These are phyloP conservation scores for Eucalyptus grandis DNA, from an alignment of 345 rosid species.

Conservation along the genomic window DNA sequence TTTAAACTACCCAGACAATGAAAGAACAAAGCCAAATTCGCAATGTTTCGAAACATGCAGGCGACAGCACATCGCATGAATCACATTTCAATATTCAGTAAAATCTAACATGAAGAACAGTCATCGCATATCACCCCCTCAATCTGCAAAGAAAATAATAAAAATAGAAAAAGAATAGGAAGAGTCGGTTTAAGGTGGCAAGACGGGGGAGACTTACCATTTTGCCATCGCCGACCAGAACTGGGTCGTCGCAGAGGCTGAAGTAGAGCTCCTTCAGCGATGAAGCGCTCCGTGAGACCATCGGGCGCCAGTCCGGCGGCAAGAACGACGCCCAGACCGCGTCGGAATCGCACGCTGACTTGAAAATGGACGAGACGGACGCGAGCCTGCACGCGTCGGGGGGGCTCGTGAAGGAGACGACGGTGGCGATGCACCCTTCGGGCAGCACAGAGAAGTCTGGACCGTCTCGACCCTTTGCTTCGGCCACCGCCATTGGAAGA, in stretches of 20 bases:
- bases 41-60: not conserved
- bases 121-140: not conserved
- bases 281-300: not conserved
- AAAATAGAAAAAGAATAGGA: not conserved
- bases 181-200: not conserved
- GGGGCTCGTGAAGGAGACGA: not conserved
- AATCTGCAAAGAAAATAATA: not conserved
- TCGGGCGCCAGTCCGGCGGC: not conserved
- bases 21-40: not conserved
- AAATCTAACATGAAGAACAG: not conserved
- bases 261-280: not conserved
- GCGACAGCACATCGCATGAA: not conserved
- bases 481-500: not conserved
- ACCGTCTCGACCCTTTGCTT: not conserved
- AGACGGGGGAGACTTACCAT: not conserved
- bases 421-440: not conserved
- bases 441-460: not conserved
- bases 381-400: not conserved
- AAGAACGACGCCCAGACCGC: not conserved
- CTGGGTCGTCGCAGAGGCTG: not conserved
- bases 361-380: not conserved
- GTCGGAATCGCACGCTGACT: not conserved
- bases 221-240: not conserved
- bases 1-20: not conserved
- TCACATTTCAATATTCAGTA: not conserved